These are phyloP conservation scores for Reutealis trisperma DNA, from an alignment of 345 rosid species.

Conservation along the genomic window DNA sequence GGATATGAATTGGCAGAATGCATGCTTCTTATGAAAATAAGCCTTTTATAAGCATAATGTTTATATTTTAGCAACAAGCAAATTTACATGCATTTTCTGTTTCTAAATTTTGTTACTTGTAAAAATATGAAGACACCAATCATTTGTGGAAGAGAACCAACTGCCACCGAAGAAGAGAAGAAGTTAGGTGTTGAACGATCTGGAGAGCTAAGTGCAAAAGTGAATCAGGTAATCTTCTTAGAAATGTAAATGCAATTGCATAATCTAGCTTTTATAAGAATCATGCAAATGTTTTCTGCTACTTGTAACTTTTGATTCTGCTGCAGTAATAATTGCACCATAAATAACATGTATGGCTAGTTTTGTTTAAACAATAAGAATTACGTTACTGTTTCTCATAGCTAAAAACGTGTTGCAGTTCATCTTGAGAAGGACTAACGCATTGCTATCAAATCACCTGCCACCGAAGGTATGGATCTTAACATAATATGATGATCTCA, in stretches of 20 bases:
- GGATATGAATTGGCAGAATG: not conserved
- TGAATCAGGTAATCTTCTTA: conserved; percentile 73
- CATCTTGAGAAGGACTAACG: conserved; percentile 93
- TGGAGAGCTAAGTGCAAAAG: conserved; percentile 85
- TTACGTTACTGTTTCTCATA: conserved; percentile 1
- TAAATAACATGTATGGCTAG: not conserved
- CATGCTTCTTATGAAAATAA: not conserved
- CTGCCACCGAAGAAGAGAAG: conserved; percentile 81
- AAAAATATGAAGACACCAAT: conserved; percentile 69
- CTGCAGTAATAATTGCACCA: not conserved
- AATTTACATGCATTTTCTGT: not conserved
- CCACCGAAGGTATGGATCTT: conserved; percentile 79
- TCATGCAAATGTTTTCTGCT: not conserved
- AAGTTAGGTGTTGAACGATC: conserved; percentile 80
- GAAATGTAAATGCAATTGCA: conserved; percentile 10
- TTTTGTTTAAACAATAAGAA: not conserved
- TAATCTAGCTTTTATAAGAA: conserved; percentile 10
- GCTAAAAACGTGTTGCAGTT: conserved; percentile 57
- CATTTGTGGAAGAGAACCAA: conserved; percentile 96
- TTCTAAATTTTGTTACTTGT: conserved; percentile 1
- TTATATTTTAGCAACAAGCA: not conserved
- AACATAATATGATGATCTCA: not conserved
- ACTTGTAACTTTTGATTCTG: not conserved
- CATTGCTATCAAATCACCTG: conserved; percentile 89
- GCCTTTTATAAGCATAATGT: not conserved